A percentile compares a stretch with the other conserved stretches of the same genome.
These are phyloP conservation scores for Centaurea solstitialis DNA, from an alignment of 129 eudicot species.

Conservation along the genomic window DNA sequence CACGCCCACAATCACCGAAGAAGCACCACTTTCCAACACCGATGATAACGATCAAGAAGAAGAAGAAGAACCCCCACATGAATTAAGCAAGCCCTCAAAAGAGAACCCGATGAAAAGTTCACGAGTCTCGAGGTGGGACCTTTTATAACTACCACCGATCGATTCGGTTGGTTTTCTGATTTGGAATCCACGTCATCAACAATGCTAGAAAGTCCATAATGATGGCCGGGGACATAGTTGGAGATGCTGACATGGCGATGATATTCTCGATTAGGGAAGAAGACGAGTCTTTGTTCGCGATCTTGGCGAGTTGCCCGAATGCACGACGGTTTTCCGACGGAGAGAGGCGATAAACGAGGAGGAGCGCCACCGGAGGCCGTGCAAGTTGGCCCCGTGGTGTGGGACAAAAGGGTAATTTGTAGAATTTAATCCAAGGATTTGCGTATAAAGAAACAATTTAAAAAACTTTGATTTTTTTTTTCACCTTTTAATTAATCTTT, in stretches of 20 bases:
- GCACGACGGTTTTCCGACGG: conserved; percentile 64
- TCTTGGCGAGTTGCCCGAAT: conserved; percentile 91
- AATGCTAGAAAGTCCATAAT: conserved; percentile 57
- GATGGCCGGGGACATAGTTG: conserved; percentile 28
- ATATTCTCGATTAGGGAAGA: conserved; percentile 64
- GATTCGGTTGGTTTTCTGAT: conserved; percentile 54
- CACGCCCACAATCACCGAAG: conserved; percentile 9
- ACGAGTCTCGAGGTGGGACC: conserved; percentile 19
- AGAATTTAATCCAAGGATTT: conserved; percentile 11
- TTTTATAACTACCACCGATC: conserved; percentile 7
- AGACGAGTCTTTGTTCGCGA: conserved; percentile 87
- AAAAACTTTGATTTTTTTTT: conserved; percentile 13
- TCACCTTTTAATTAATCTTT: not conserved
- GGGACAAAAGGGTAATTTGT: conserved; percentile 37
- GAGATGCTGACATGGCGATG: conserved; percentile 52
- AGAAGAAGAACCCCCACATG: conserved; percentile 22
- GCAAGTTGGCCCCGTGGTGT: conserved; percentile 52
- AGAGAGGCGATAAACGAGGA: conserved; percentile 41
- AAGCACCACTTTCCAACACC: not conserved
- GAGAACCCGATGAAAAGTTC: conserved; percentile 25
- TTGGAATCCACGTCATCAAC: conserved; percentile 52
- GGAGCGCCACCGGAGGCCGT: conserved; percentile 45
- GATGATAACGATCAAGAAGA: conserved; percentile 37
- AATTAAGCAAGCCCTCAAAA: conserved; percentile 6
- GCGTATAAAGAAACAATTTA: conserved; percentile 33